Percentiles rank a stretch among this genome's conserved stretches.
Conservation (phyloP, 306 rosid genomes). For the Cucurbita pepo region DNA sequence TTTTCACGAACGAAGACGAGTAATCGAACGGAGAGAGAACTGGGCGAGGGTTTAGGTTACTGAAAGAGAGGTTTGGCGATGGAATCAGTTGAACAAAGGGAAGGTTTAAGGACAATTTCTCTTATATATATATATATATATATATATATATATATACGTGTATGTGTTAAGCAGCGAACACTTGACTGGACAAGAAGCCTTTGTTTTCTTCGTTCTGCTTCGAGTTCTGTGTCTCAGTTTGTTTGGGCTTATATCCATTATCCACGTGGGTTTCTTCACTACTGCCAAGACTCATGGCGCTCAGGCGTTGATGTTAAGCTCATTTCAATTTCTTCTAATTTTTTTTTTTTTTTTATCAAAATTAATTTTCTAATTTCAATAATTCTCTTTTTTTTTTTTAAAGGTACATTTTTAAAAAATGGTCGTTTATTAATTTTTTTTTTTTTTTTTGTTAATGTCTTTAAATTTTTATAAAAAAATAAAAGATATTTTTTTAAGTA, state of each 20-base stretch:
- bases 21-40: background rate
- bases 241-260: constrained; percentile 1
- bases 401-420: too few species aligned
- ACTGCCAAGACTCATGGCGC: background rate
- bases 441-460: too few species aligned
- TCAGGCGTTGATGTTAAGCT: background rate
- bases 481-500: too few species aligned
- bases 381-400: too few species aligned
- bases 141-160: too few species aligned
- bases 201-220: background rate
- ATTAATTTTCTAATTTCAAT: too few species aligned
- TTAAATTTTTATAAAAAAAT: too few species aligned
- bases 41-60: background rate
- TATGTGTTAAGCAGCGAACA: too few species aligned
- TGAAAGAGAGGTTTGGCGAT: background rate
- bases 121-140: too few species aligned
- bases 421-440: too few species aligned
- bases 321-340: background rate
- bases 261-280: constrained; percentile 6
- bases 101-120: background rate
- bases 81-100: background rate
- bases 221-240: background rate
- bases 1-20: background rate
- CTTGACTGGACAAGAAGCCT: background rate
- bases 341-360: too few species aligned